Base-by-base conservation (phyloP, 441 rosid genomes). In the Gossypium schwendimanii region DNA sequence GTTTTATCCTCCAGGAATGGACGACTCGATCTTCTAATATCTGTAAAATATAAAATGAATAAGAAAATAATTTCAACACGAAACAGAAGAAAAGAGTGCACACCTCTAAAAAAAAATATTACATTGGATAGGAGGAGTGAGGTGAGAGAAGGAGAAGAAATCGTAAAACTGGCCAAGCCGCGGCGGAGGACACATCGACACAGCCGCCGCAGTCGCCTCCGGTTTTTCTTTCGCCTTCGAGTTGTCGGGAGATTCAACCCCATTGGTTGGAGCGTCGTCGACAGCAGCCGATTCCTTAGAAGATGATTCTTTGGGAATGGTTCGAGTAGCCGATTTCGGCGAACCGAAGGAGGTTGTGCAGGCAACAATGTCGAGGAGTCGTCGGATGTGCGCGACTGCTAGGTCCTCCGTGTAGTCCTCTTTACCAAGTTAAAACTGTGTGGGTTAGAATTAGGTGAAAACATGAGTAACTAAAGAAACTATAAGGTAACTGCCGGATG, bases 21-120 rank as follows among this genome's bases (percentile, higher is more conserved):
- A 65, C 98, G 98, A 57, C 75, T 80, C 3, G 97, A 91, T 72
- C 88, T 88, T 74, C 98, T 83, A 78, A 96, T 90, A 69, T 96
- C 99, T 96, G 85, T 77, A 74, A 52, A 33, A 76, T 10, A 33
- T 64, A 1, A 28, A 20, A 21, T 9, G 20, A 57, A 21, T 10
- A 60, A 10, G 12, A 68, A n/a, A 6, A 58, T 39, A 26, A 2
- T 11, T 20, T 0, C 18, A 0, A 61, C 20, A 6, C 28, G 12
- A 26, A 44, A 44, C 2, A n/a, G 36, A 28, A 12, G 9, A 1
- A 63, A 26, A 24, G n/a, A 68, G 60, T 28, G 31, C 31, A 69
- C 21, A 11, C 58, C 15, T 2, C 1, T 45, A 0, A 55, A 9
- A 20, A 20, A 26, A 12, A 2, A 53, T 17, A 41, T 77, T 75